Conservation (phyloP, 768 basidiomycete genomes). For the Russula earlei region DNA sequence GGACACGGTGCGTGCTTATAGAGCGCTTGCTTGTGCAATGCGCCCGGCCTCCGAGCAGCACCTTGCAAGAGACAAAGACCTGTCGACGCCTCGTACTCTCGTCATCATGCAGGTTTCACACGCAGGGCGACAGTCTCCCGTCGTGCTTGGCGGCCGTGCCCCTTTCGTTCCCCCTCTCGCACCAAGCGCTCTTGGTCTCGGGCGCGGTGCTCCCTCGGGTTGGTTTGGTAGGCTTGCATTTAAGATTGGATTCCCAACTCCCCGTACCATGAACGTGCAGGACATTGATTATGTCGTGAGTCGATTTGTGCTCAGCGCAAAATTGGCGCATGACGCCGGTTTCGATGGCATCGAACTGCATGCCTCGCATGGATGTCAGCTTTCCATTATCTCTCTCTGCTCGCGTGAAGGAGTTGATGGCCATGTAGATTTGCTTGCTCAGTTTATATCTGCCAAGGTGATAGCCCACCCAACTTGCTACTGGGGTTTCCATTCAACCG, state of each 20-base stretch:
- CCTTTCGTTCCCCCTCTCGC: slow-evolving; percentile 55
- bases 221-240: slow-evolving; percentile 34
- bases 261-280: slow-evolving; percentile 42
- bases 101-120: slow-evolving; percentile 78
- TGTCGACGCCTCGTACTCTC: slow-evolving; percentile 5
- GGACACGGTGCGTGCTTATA: slow-evolving; percentile 41
- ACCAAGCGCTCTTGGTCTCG: slow-evolving; percentile 55
- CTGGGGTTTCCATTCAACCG: neutral
- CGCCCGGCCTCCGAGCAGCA: slow-evolving; percentile 27
- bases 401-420: neutral
- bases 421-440: slow-evolving; percentile 58
- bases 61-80: neutral
- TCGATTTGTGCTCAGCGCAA: slow-evolving; percentile 59
- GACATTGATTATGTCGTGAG: slow-evolving; percentile 57
- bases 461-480: neutral
- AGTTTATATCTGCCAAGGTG: slow-evolving; percentile 74
- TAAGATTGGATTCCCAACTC: slow-evolving; percentile 51
- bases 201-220: slow-evolving; percentile 22
- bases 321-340: slow-evolving; percentile 52
- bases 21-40: slow-evolving; percentile 40
- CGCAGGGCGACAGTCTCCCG: slow-evolving; percentile 71
- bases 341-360: slow-evolving; percentile 88
- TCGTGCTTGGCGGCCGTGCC: slow-evolving; percentile 57
- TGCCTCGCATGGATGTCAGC: slow-evolving; percentile 77
- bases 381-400: too few relatives aligned